Evolutionary conservation across 306 rosid genomes (phyloP), one percentile per base, ranked within the genome.

Genomic region (Herpetospermum pedunculosum): DNA sequence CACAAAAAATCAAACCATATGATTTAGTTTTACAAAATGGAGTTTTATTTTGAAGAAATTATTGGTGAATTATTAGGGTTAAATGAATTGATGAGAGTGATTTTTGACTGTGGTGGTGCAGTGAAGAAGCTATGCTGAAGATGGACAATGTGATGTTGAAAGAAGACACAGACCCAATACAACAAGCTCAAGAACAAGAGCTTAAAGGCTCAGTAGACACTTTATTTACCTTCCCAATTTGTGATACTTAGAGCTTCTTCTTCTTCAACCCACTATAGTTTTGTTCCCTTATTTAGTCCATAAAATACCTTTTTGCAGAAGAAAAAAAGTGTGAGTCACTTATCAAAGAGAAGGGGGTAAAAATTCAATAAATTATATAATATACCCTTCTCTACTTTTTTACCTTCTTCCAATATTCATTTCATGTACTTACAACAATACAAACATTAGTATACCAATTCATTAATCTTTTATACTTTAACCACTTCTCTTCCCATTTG

Each of bases 161-260:
- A 77, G 89, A 76, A 67, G 90, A 86, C 53, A 57, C 29, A n/a
- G 70, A 25, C 23, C 58, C 76, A 63, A 73, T 80, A 77, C 90
- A 81, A 81, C 84, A 84, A 49, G 72, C 55, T 72, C 86, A 85
- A 70, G 90, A 91, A n/a, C 88, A 84, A 16, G 91, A 87, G 75
- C 78, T 87, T 44, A 86, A 85, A 83, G 87, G 95, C 53, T 92
- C 90, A 53, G 40, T 69, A 13, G 90, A 87, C 72, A 85, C 85
- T 75, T 77, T 85, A 77, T 87, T 91, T 70, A 80, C 84, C 41
- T 90, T 88, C 78, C 83, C 90, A 85, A 81, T 86, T 58, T 87
- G 82, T 77, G 82, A 70, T 41, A 80, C 80, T 67, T 68, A 40
- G 54, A 35, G 4, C 18, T 8, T n/a, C 6, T 11, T 64, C 49